Conservation (phyloP, 768 basidiomycete genomes). For the Lyophyllum decastes region DNA sequence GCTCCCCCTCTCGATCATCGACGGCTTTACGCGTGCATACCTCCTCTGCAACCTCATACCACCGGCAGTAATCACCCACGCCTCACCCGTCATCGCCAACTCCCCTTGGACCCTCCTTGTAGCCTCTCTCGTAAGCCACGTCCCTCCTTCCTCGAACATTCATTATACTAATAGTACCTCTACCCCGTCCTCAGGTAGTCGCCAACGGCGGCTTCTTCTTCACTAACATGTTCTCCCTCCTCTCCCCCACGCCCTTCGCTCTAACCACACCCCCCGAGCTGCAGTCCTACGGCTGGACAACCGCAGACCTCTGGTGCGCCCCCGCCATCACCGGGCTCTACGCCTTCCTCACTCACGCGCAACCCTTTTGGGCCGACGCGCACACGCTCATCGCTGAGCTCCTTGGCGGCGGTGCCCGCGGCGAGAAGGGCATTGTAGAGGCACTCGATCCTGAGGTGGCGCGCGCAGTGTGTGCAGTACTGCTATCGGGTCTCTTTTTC, state of each 20-base stretch:
- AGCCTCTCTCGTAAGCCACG: constrained; percentile 61
- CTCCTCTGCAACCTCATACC: constrained; percentile 80
- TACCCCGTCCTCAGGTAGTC: constrained; percentile 44
- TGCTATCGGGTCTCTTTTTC: constrained; percentile 63
- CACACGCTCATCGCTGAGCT: constrained; percentile 49
- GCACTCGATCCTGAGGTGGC: constrained; percentile 66
- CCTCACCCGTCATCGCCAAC: constrained; percentile 47
- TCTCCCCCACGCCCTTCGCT: constrained; percentile 68
- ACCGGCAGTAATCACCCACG: constrained; percentile 58
- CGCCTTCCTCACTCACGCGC: constrained; percentile 82
- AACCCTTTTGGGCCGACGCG: constrained; percentile 77
- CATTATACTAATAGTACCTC: not conserved
- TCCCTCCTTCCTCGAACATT: not conserved
- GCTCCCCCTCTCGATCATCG: constrained; percentile 70
- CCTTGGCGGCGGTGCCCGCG: constrained; percentile 44
- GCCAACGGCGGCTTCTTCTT: constrained; percentile 86
- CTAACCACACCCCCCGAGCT: constrained; percentile 82
- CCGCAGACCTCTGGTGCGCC: constrained; percentile 84
- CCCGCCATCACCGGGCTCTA: constrained; percentile 77
- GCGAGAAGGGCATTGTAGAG: constrained; percentile 34
- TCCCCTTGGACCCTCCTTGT: constrained; percentile 81
- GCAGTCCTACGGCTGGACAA: constrained; percentile 81
- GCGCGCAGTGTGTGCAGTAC: constrained; percentile 67
- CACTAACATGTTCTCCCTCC: constrained; percentile 71
- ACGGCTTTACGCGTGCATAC: constrained; percentile 78